phyloP scores from a whole-genome alignment of 1,139 yeast genomes.

The Sugiyamaella grinbergsii region DNA sequence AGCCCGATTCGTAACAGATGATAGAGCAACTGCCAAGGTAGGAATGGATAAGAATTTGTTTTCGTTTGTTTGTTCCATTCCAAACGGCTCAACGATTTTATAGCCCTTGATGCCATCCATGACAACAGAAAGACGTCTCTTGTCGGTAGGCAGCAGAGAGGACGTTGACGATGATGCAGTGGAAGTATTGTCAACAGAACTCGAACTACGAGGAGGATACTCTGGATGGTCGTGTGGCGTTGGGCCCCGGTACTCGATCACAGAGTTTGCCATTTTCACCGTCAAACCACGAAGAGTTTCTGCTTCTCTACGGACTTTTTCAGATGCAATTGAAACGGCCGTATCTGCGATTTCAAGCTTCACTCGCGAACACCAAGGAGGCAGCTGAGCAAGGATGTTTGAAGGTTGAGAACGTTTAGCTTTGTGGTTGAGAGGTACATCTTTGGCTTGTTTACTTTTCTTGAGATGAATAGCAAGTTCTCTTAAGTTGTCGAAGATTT shows the following conservation, averaged over 20 bases:
- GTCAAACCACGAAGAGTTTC: constrained; percentile 32
- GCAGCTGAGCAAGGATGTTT: constrained; percentile 36
- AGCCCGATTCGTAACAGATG: constrained; percentile 26
- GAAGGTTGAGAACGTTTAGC: constrained; percentile 11
- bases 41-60: constrained; percentile 37
- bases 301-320: constrained; percentile 29
- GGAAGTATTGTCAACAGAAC: background rate
- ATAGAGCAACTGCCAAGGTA: constrained; percentile 29
- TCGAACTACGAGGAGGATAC: constrained; percentile 26
- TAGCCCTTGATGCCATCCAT: constrained; percentile 39
- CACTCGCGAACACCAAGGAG: constrained; percentile 39
- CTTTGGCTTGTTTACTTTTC: background rate
- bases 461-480: constrained; percentile 32
- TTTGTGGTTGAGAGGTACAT: background rate
- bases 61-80: constrained; percentile 27
- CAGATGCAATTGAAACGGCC: constrained; percentile 36
- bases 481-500: constrained; percentile 36
- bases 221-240: constrained; percentile 14
- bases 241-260: constrained; percentile 31
- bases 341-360: constrained; percentile 37
- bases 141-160: constrained; percentile 20
- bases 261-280: constrained; percentile 30
- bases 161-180: constrained; percentile 8
- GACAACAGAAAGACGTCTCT: constrained; percentile 28
- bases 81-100: constrained; percentile 36